A percentile compares a stretch with the other conserved stretches of the same genome.
phyloP scores from a whole-genome alignment of 345 rosid genomes.

The Sisymbrium altissimum region DNA sequence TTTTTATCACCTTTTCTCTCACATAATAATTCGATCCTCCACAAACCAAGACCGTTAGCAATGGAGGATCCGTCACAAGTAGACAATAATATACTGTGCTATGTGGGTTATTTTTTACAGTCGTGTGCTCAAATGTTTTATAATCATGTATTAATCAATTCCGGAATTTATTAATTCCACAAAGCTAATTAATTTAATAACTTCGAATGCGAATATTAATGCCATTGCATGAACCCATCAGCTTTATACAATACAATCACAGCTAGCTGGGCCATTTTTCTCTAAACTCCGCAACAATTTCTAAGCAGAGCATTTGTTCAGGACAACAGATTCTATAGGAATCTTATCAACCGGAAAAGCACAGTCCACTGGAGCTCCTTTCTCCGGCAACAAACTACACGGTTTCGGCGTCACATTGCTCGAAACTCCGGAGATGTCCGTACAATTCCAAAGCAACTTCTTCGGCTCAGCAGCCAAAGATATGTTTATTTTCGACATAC shows the following conservation, averaged over 20 bases:
- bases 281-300: neutral
- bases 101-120: too few relatives aligned
- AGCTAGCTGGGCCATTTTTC: conserved; percentile 4
- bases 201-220: neutral
- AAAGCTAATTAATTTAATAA: neutral
- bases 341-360: conserved; percentile 54
- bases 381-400: conserved; percentile 49
- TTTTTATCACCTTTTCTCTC: neutral
- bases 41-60: neutral
- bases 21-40: neutral
- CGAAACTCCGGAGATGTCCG: conserved; percentile 47
- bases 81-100: neutral
- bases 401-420: conserved; percentile 54
- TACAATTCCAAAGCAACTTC: conserved; percentile 71
- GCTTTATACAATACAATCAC: conserved; percentile 4
- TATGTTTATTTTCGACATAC: conserved; percentile 61
- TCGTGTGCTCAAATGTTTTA: neutral
- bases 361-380: conserved; percentile 36
- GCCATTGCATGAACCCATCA: neutral
- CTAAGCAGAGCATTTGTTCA: conserved; percentile 46
- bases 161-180: neutral
- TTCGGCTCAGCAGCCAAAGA: conserved; percentile 38
- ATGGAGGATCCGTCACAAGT: neutral
- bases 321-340: conserved; percentile 36
- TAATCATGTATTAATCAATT: neutral